These are phyloP conservation scores for Sphaerulina populicola DNA, from an alignment of 2,329 filamentous ascomycete genomes.

Conservation along the genomic window DNA sequence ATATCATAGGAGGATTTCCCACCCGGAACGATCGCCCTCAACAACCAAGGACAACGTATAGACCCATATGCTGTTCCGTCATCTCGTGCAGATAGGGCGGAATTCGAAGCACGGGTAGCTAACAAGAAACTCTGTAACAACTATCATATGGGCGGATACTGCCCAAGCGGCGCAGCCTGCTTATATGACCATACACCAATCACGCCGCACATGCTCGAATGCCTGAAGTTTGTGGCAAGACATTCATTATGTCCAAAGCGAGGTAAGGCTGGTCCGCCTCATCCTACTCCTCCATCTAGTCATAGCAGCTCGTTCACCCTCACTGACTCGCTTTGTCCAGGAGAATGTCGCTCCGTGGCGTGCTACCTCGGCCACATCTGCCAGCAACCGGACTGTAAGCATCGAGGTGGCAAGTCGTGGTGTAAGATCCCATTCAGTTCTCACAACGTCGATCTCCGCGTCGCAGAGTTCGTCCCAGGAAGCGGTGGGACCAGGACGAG, in stretches of 20 bases:
- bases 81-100: conserved; percentile 32
- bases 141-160: conserved; percentile 36
- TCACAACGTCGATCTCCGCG: conserved; percentile 17
- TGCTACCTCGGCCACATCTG: conserved; percentile 45
- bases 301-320: neutral
- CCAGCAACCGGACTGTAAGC: conserved; percentile 30
- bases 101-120: conserved; percentile 36
- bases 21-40: conserved; percentile 38
- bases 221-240: conserved; percentile 41
- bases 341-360: conserved; percentile 35
- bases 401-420: conserved; percentile 22
- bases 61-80: conserved; percentile 39
- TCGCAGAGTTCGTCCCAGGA: conserved; percentile 12
- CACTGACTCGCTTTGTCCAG: neutral
- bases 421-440: conserved; percentile 26
- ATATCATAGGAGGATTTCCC: conserved; percentile 16
- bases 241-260: conserved; percentile 38
- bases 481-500: neutral
- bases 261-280: conserved; percentile 14
- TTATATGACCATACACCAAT: conserved; percentile 43
- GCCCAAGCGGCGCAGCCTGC: conserved; percentile 33
- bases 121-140: conserved; percentile 44
- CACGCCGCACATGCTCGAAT: conserved; percentile 34
- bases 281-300: neutral
- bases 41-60: conserved; percentile 42